Conservation (phyloP, 805 yeast species). For the Scheffersomyces ergatensis region DNA sequence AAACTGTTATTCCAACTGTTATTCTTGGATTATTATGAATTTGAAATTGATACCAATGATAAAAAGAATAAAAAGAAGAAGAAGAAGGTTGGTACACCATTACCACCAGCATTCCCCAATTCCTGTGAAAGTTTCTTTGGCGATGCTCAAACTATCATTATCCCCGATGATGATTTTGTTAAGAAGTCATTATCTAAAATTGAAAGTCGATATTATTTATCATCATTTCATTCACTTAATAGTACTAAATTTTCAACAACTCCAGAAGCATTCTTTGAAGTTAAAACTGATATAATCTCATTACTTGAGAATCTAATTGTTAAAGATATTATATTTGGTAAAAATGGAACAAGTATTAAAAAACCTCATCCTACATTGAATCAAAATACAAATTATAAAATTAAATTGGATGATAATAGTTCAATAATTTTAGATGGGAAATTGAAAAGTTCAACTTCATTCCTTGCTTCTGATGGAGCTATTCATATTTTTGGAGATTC, state of each 20-base stretch:
- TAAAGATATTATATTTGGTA: conserved; percentile 24
- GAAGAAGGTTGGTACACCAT: neutral
- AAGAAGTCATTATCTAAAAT: conserved; percentile 22
- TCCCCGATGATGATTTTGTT: conserved; percentile 33
- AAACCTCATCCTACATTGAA: neutral
- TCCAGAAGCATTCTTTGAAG: conserved; percentile 29
- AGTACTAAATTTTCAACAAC: conserved; percentile 20
- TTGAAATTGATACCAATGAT: conserved; percentile 1
- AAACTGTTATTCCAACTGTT: conserved; percentile 27
- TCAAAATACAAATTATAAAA: conserved; percentile 1
- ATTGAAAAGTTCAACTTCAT: conserved; percentile 14
- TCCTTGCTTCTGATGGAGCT: conserved; percentile 30
- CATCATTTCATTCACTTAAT: conserved; percentile 17
- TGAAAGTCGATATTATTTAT: conserved; percentile 25
- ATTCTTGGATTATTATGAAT: conserved; percentile 9
- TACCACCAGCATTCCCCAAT: conserved; percentile 7
- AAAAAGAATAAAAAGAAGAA: conserved; percentile 7
- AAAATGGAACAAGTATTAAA: conserved; percentile 21
- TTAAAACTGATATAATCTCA: conserved; percentile 22
- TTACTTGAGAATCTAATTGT: conserved; percentile 26
- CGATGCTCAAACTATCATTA: conserved; percentile 24
- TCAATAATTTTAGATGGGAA: conserved; percentile 17
- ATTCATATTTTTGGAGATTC: conserved; percentile 26
- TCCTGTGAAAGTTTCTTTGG: conserved; percentile 27
- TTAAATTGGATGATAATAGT: neutral